phyloP scores from a whole-genome alignment of 805 yeast species.

The Cyberlindnera sargentensis region DNA sequence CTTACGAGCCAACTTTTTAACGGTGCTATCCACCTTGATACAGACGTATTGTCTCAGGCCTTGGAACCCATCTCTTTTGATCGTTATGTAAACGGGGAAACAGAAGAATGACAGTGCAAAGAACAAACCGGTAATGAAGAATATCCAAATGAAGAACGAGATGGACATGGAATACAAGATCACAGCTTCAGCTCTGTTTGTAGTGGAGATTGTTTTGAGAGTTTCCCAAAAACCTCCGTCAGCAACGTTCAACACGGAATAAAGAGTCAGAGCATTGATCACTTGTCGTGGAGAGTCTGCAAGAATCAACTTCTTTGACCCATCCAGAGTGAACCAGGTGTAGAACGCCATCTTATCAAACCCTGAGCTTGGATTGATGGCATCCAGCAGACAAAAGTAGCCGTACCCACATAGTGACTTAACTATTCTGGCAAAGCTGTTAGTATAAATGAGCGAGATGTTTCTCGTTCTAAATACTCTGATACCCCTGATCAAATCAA shows the following conservation, averaged over 20 bases:
- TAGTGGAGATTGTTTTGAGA: slow-evolving; percentile 49
- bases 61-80: slow-evolving; percentile 31
- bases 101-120: slow-evolving; percentile 46
- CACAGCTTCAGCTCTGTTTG: slow-evolving; percentile 60
- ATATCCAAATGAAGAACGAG: slow-evolving; percentile 66
- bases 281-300: slow-evolving; percentile 89
- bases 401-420: slow-evolving; percentile 54
- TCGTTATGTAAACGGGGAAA: slow-evolving; percentile 43
- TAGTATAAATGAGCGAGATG: slow-evolving; percentile 65
- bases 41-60: slow-evolving; percentile 59
- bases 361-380: slow-evolving; percentile 56
- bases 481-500: slow-evolving; percentile 53
- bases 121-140: slow-evolving; percentile 51
- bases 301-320: slow-evolving; percentile 52
- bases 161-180: slow-evolving; percentile 68
- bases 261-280: slow-evolving; percentile 68
- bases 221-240: slow-evolving; percentile 30
- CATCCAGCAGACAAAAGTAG: slow-evolving; percentile 66
- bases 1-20: slow-evolving; percentile 41
- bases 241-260: slow-evolving; percentile 34
- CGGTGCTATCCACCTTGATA: slow-evolving; percentile 47
- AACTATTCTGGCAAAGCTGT: slow-evolving; percentile 50
- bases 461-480: slow-evolving; percentile 51
- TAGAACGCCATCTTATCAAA: slow-evolving; percentile 65
- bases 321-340: slow-evolving; percentile 57